Evolutionary conservation across 2,329 filamentous ascomycete species (phyloP), one percentile per base, ranked within the genome.

Genomic region (Trichoderma sp.): DNA sequence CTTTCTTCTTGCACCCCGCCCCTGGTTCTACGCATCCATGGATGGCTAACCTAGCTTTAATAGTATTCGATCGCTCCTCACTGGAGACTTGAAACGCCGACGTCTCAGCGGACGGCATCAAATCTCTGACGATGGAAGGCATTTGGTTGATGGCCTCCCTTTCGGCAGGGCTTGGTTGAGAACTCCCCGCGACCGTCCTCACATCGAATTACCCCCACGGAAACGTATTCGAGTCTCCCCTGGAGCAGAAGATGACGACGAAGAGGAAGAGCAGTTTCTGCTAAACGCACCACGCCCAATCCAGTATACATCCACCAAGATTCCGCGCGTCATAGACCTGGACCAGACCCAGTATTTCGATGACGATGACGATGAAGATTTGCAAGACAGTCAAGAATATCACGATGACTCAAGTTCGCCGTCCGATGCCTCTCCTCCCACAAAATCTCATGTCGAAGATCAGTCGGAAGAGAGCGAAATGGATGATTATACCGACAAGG

Each of bases 91-190:
- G 9, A 88, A 89, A 73, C 86, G 89, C 57, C 86, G 93, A 71
- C 87, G 87, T 64, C 80, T 96, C 12, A 89, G 88, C 67, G 94
- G 94, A 29, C 88, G 94, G 57, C 84, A 91, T 71, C 94, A 97
- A 77, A 96, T 97, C 64, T 89, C 91, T 0, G 74, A 81, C 2
- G 91, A 92, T 76, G 94, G 94, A 4, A 90, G 85, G 71, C 93
- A 94, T 75, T 83, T 97, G 6, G 85, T 95, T 12, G 94, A 98
- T 76, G 94, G 94, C 4, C 83, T 97, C 22, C 87, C 93, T 0
- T 97, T 94, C 76, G 94, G 94, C 3, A 86, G 90, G 69, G 89
- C 90, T 1, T 88, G 88, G 74, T 80, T 94, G 9, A 86, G 86
- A 72, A 74, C 80, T 1, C 83, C 85, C 0, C 82, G 83, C 8